A percentile compares a stretch with the other conserved stretches of the same genome.
Conservation (phyloP, 2,329 filamentous ascomycete species). For the Fusarium oligoseptatum region DNA sequence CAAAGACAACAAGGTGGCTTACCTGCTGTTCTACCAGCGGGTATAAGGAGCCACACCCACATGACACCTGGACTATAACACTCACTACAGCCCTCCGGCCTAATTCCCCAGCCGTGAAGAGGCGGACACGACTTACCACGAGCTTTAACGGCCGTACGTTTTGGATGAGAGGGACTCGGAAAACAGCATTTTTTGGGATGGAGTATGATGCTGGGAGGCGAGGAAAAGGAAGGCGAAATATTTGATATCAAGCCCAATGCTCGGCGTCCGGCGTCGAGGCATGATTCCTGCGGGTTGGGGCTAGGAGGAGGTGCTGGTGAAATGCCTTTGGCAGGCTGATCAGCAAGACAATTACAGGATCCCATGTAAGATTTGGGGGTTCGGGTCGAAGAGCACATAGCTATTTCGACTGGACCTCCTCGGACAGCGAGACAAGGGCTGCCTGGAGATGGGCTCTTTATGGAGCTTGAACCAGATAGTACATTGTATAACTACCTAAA, state of each 20-base stretch:
- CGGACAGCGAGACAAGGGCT: slow-evolving; percentile 27
- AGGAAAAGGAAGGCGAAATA: slow-evolving; percentile 41
- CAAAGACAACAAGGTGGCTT: slow-evolving; percentile 97
- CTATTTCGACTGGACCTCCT: slow-evolving; percentile 19
- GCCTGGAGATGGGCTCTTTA: slow-evolving; percentile 20
- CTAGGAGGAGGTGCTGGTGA: slow-evolving; percentile 19
- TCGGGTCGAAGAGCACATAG: slow-evolving; percentile 20
- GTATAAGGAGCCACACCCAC: slow-evolving; percentile 58
- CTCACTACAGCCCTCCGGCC: slow-evolving; percentile 34
- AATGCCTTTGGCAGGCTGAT: slow-evolving; percentile 34
- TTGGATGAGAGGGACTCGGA: slow-evolving; percentile 41
- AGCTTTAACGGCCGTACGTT: slow-evolving; percentile 43
- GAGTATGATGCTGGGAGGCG: slow-evolving; percentile 41
- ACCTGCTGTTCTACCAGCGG: slow-evolving; percentile 94
- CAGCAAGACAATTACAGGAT: slow-evolving; percentile 23
- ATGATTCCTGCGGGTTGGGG: slow-evolving; percentile 35
- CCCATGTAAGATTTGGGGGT: slow-evolving; percentile 27
- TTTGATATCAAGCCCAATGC: slow-evolving; percentile 42
- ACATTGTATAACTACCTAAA: slow-evolving; percentile 39
- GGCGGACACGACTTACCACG: slow-evolving; percentile 40
- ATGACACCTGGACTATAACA: slow-evolving; percentile 22
- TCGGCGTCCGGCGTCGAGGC: slow-evolving; percentile 49
- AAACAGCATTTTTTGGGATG: slow-evolving; percentile 42
- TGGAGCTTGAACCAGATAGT: slow-evolving; percentile 27
- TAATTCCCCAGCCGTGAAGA: slow-evolving; percentile 29